phyloP scores from a whole-genome alignment of 1,139 yeast genomes.

The Pichia sp. region DNA sequence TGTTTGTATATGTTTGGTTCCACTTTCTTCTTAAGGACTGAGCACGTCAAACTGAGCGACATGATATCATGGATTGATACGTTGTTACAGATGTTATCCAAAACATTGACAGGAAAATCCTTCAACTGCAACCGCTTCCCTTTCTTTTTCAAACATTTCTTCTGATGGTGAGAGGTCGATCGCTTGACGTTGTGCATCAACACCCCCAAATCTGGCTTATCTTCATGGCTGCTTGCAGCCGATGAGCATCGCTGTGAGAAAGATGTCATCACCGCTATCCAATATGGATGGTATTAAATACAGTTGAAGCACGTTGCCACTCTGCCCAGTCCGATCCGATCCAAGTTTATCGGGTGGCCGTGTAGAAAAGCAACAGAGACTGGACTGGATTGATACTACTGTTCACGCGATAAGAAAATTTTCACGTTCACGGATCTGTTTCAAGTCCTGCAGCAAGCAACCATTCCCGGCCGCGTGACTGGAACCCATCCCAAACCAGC shows the following conservation, averaged over 20 bases:
- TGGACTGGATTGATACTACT: background rate
- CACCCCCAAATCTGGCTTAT: background rate
- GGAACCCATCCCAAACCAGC: background rate
- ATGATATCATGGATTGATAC: conserved; percentile 12
- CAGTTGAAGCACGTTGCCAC: too few relatives aligned
- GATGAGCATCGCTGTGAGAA: background rate
- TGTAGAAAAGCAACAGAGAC: background rate
- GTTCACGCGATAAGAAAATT: conserved; percentile 2
- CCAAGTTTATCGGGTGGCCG: too few relatives aligned
- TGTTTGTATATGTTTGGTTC: conserved; percentile 12
- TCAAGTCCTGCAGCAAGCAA: background rate
- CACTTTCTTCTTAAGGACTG: conserved; percentile 7
- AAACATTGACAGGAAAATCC: conserved; percentile 9
- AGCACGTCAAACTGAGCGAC: conserved; percentile 12
- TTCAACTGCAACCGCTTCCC: background rate
- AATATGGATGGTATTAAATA: background rate
- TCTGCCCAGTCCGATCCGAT: too few relatives aligned
- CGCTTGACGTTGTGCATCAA: background rate
- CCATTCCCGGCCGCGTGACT: conserved; percentile 3
- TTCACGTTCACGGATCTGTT: background rate
- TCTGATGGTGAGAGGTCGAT: background rate
- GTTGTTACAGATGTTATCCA: conserved; percentile 13
- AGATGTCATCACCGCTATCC: background rate
- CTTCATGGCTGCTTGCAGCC: background rate
- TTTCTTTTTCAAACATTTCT: background rate